phyloP scores from a whole-genome alignment of 805 yeast genomes.

The Danielozyma ontarioensis region DNA sequence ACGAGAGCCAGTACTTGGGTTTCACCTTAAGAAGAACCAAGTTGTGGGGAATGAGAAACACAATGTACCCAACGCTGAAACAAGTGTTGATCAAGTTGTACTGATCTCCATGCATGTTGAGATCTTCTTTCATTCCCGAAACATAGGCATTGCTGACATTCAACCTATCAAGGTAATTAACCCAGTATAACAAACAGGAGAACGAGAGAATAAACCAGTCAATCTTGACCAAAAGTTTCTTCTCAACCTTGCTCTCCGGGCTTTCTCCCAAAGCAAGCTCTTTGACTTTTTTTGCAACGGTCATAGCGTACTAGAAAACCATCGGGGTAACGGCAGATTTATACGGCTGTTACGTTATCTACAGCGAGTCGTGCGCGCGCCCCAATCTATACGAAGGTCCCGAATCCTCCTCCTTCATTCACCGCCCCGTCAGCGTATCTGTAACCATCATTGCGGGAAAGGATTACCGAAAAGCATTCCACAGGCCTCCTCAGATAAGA shows the following conservation, averaged over 20 bases:
- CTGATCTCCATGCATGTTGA: constrained; percentile 43
- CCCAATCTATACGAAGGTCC: too few species aligned
- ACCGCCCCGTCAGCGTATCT: too few species aligned
- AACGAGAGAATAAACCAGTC: constrained; percentile 41
- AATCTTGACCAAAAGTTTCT: constrained; percentile 26
- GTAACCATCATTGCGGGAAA: too few species aligned
- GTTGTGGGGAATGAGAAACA: constrained; percentile 61
- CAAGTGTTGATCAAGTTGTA: constrained; percentile 49
- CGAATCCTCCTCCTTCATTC: too few species aligned
- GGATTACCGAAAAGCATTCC: too few species aligned
- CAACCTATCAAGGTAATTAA: constrained; percentile 54
- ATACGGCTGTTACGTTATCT: too few species aligned
- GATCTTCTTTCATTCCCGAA: constrained; percentile 61
- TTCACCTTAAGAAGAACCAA: constrained; percentile 45
- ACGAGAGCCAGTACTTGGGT: constrained; percentile 53
- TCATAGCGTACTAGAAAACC: not conserved
- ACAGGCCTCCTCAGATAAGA: too few species aligned
- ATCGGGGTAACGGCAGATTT: too few species aligned
- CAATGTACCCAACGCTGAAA: constrained; percentile 56
- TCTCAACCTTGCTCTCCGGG: constrained; percentile 26
- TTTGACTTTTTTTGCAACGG: constrained; percentile 7
- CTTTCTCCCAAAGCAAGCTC: constrained; percentile 27
- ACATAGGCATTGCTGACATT: constrained; percentile 58
- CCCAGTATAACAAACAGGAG: constrained; percentile 38
- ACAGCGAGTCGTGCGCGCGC: too few species aligned